Evolutionary conservation across 2,329 filamentous ascomycete species (phyloP).

Genomic region (Clarireedia homoeocarpa): DNA sequence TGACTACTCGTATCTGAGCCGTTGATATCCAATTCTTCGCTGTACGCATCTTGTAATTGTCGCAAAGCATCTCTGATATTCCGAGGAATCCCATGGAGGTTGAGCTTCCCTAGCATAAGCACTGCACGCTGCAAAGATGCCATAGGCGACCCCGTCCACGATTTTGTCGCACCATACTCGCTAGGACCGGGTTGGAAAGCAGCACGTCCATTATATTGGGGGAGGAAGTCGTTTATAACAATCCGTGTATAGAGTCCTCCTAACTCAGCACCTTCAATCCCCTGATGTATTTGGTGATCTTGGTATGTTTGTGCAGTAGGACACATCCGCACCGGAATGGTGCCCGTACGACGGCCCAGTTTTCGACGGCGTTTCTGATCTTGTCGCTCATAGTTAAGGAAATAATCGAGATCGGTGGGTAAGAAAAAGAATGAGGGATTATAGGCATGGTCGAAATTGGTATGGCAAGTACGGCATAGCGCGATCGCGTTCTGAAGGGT

Average conservation of each 20-base stretch:
- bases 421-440: constrained; percentile 18
- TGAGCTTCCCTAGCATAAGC: constrained; percentile 17
- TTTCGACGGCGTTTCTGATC: constrained; percentile 14
- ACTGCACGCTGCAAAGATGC: constrained; percentile 16
- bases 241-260: constrained; percentile 15
- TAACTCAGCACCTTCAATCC: constrained; percentile 13
- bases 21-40: constrained; percentile 14
- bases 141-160: constrained; percentile 14
- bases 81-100: constrained; percentile 14
- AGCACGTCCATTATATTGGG: constrained; percentile 14
- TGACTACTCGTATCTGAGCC: no score
- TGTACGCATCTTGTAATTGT: constrained; percentile 19
- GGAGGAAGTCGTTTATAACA: constrained; percentile 15
- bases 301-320: constrained; percentile 19
- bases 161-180: constrained; percentile 22
- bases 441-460: constrained; percentile 16
- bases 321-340: constrained; percentile 16
- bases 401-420: constrained; percentile 17
- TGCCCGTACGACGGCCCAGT: constrained; percentile 15
- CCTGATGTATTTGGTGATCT: constrained; percentile 16
- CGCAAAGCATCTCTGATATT: constrained; percentile 16
- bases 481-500: constrained; percentile 16
- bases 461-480: constrained; percentile 15
- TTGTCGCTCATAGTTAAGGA: constrained; percentile 15
- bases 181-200: constrained; percentile 10